Conservation (phyloP, 129 eudicot genomes). For the Oenanthe sinensis region DNA sequence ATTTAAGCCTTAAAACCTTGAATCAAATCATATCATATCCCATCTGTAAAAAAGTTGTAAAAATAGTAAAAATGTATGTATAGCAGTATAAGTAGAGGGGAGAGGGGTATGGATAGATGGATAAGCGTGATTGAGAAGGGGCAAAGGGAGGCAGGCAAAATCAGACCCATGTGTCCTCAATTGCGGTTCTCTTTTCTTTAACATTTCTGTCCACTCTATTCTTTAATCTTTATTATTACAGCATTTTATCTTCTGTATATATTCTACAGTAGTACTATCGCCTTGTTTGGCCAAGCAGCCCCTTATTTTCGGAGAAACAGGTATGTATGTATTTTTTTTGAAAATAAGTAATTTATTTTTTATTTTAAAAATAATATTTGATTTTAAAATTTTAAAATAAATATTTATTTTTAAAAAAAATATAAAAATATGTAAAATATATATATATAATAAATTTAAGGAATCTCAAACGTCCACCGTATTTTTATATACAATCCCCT, state of each 20-base stretch:
- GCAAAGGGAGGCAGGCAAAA: not conserved
- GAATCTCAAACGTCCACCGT: too few relatives aligned
- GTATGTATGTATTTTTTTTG: too few relatives aligned
- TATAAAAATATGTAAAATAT: too few relatives aligned
- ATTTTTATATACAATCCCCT: too few relatives aligned
- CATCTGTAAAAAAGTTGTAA: not conserved
- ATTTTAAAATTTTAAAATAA: too few relatives aligned
- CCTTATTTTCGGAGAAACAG: too few relatives aligned
- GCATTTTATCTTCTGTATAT: not conserved
- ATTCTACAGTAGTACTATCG: too few relatives aligned
- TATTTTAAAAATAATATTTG: too few relatives aligned
- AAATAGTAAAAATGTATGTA: not conserved
- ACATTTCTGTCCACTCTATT: constrained; percentile 19
- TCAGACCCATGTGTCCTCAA: constrained; percentile 24
- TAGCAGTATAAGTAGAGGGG: not conserved
- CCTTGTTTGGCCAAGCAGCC: too few relatives aligned
- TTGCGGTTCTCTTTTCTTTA: constrained; percentile 34
- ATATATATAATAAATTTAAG: too few relatives aligned
- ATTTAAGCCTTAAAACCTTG: not conserved
- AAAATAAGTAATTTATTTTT: too few relatives aligned
- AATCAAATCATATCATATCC: not conserved
- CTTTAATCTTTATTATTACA: not conserved
- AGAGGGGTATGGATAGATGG: not conserved
- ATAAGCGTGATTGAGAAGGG: constrained; percentile 24
- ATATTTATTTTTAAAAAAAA: too few relatives aligned